Percentiles rank a stretch among this genome's conserved stretches.
Conservation (phyloP, 352 stramenopile species). For the Thalassiosira hispida region DNA sequence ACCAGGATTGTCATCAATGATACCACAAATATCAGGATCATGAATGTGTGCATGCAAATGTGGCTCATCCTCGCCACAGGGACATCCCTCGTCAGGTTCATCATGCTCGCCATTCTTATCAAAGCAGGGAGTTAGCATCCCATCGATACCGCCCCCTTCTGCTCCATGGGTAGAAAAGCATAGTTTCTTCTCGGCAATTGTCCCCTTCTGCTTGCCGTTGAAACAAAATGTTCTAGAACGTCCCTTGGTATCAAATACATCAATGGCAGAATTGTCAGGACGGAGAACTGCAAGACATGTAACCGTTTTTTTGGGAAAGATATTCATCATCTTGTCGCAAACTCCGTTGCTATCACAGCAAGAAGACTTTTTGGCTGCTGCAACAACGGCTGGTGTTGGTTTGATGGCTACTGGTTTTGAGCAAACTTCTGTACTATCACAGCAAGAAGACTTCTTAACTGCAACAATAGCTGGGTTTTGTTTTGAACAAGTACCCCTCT, state of each 20-base stretch:
- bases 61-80: slow-evolving; percentile 59
- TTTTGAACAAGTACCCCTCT: no score
- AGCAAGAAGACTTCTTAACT: slow-evolving; percentile 6
- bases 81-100: slow-evolving; percentile 57
- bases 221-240: slow-evolving; percentile 10
- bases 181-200: slow-evolving; percentile 21
- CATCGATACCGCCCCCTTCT: slow-evolving; percentile 24
- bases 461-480: no score
- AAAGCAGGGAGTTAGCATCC: slow-evolving; percentile 66
- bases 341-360: background rate
- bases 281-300: slow-evolving; percentile 37
- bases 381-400: no score
- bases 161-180: slow-evolving; percentile 64
- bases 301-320: background rate
- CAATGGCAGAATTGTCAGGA: slow-evolving; percentile 16
- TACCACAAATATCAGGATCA: slow-evolving; percentile 23
- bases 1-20: slow-evolving; percentile 5
- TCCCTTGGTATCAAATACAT: slow-evolving; percentile 44
- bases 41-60: slow-evolving; percentile 71
- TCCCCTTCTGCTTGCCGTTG: background rate
- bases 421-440: background rate
- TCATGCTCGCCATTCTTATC: slow-evolving; percentile 62
- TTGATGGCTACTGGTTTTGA: background rate
- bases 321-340: background rate
- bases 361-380: no score